Evolutionary conservation across 768 basidiomycete genomes (phyloP), one percentile per base, ranked within the genome.

Genomic region (Phylloporus arenicola): DNA sequence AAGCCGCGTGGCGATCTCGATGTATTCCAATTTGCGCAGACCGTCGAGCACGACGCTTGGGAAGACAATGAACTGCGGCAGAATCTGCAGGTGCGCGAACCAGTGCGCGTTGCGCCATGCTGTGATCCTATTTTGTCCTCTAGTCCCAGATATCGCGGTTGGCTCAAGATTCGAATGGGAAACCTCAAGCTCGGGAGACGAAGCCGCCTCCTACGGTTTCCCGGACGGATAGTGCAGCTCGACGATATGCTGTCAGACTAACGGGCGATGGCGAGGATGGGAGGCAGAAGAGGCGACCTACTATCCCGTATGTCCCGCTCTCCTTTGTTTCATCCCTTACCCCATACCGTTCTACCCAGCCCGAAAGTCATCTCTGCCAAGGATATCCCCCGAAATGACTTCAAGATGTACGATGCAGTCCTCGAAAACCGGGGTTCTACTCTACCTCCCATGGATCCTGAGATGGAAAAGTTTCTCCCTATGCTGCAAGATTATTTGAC

Each of bases 21-120:
- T 38, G 77, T 91, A 24, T 91, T 91, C 57, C 83, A 89, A 63
- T 89, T 88, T 65, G 86, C 86, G 0, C 82, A 84, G 59, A 91
- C 88, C 0, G 82, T 91, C 17, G 88, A 90, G 56, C 70, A 75
- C 24, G 76, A 74, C 30, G 79, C 73, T 27, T 90, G 86, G 86
- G 72, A 83, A 38, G 80, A 87, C 62, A 78, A 76, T 41, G 64
- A 70, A 52, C 65, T 70, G 45, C 76, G 80, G 57, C 77, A 77
- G 59, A 78, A 74, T 35, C 75, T 91, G 16, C 80, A 88, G 74
- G 88, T 86, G 43, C 45, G 71, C 62, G 30, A 14, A 24, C 34
- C 16, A n/a, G 9, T 20, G 8, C 40, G 6, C 29, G 33, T 35
- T 34, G 27, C 29, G 16, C 43, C 17, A 35, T 30, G 35, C 33